A percentile compares a stretch with the other conserved stretches of the same genome.
phyloP scores from a whole-genome alignment of 345 rosid species.

The Trapa incisa region DNA sequence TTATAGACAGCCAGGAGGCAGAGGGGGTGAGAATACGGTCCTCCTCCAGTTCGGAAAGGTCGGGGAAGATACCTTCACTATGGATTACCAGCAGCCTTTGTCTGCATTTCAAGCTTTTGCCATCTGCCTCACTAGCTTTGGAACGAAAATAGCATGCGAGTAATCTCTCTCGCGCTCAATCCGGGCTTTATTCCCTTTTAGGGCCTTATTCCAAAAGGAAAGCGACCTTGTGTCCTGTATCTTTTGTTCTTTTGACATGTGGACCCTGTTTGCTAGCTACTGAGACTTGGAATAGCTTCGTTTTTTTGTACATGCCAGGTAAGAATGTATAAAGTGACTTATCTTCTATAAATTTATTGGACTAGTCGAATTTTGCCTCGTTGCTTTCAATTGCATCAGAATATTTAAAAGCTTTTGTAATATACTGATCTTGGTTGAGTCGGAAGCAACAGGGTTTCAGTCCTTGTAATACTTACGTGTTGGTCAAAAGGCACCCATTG shows the following conservation, averaged over 20 bases:
- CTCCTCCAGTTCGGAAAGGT: conserved; percentile 91
- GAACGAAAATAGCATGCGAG: conserved; percentile 93
- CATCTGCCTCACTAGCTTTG: conserved; percentile 88
- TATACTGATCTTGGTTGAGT: too few species aligned
- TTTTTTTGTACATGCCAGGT: background rate
- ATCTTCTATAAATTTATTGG: background rate
- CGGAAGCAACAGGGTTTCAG: too few species aligned
- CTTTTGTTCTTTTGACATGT: background rate
- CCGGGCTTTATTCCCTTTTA: background rate
- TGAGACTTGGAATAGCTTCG: background rate
- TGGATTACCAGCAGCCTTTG: conserved; percentile 87
- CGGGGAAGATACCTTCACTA: conserved; percentile 70
- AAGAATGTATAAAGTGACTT: background rate
- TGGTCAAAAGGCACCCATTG: too few species aligned
- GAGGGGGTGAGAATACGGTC: conserved; percentile 80
- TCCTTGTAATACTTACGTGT: too few species aligned
- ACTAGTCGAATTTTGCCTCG: background rate
- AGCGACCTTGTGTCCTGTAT: background rate
- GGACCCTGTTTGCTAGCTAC: background rate
- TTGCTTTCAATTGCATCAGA: background rate
- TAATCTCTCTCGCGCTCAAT: conserved; percentile 9
- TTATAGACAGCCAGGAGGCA: conserved; percentile 71
- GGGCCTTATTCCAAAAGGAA: background rate
- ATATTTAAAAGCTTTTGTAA: too few species aligned
- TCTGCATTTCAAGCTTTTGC: conserved; percentile 94